These are phyloP conservation scores for Komagataella phaffii DNA, from an alignment of 805 yeast genomes.

Conservation along the genomic window DNA sequence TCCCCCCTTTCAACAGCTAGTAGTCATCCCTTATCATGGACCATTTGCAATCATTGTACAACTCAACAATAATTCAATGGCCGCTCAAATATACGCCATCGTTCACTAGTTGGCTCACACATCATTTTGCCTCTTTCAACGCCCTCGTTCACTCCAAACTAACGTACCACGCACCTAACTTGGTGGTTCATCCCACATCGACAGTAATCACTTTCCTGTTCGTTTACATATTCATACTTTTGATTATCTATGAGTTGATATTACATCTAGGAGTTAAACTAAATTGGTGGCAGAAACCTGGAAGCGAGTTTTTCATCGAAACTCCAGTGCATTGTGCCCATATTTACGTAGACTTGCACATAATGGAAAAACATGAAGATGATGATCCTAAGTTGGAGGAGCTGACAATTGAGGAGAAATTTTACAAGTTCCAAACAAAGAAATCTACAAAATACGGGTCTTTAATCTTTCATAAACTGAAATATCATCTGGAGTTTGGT, in stretches of 20 bases:
- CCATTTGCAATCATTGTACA: neutral
- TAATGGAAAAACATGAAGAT: conserved; percentile 12
- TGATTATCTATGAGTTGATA: conserved; percentile 12
- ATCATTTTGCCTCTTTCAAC: neutral
- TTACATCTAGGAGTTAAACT: conserved; percentile 11
- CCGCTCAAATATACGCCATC: neutral
- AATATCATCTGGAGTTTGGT: conserved; percentile 64
- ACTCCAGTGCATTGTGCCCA: conserved; percentile 75
- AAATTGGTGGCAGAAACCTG: conserved; percentile 15
- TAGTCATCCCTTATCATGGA: neutral
- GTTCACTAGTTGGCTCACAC: neutral
- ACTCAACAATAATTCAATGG: neutral
- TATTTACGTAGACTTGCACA: conserved; percentile 39
- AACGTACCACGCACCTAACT: neutral
- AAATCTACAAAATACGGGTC: conserved; percentile 4
- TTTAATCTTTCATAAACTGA: conserved; percentile 22
- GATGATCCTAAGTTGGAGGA: neutral
- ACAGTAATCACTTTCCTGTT: conserved; percentile 12
- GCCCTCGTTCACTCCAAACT: neutral
- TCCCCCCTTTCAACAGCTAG: neutral
- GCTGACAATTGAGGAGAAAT: neutral
- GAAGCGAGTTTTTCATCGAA: conserved; percentile 48
- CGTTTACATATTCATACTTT: conserved; percentile 9
- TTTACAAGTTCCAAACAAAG: neutral
- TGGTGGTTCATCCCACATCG: conserved; percentile 11